phyloP scores from a whole-genome alignment of 371 early-diverging fungal genomes.

The Synchytrium microbalum region DNA sequence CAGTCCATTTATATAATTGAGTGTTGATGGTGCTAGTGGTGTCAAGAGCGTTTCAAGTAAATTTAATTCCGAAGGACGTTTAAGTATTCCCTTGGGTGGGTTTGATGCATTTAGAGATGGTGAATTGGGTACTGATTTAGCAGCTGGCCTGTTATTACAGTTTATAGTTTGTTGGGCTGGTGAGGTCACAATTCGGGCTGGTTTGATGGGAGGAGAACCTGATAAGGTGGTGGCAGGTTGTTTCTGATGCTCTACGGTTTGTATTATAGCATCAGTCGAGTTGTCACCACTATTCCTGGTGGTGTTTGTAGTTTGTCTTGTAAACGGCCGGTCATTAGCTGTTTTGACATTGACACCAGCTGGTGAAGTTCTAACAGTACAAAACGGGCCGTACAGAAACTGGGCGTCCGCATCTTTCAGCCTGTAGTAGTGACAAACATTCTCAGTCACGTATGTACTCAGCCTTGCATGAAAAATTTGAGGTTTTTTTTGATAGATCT shows the following conservation, averaged over 20 bases:
- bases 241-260: not conserved
- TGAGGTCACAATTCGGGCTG: not conserved
- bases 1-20: not conserved
- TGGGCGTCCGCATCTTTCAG: not conserved
- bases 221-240: not conserved
- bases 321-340: too few relatives aligned
- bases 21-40: not conserved
- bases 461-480: not conserved
- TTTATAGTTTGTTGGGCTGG: not conserved
- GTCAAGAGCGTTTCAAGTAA: not conserved
- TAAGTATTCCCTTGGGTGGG: not conserved
- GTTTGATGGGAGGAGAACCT: not conserved
- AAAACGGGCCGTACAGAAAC: not conserved
- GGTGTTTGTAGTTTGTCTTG: too few relatives aligned
- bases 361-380: too few relatives aligned
- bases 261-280: too few relatives aligned
- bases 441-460: not conserved
- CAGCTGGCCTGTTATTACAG: not conserved
- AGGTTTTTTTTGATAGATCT: not conserved
- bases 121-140: not conserved
- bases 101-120: not conserved
- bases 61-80: not conserved
- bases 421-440: not conserved
- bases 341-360: too few relatives aligned
- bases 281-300: not conserved